phyloP scores from a whole-genome alignment of 345 rosid genomes.

The Conringia planisiliqua region DNA sequence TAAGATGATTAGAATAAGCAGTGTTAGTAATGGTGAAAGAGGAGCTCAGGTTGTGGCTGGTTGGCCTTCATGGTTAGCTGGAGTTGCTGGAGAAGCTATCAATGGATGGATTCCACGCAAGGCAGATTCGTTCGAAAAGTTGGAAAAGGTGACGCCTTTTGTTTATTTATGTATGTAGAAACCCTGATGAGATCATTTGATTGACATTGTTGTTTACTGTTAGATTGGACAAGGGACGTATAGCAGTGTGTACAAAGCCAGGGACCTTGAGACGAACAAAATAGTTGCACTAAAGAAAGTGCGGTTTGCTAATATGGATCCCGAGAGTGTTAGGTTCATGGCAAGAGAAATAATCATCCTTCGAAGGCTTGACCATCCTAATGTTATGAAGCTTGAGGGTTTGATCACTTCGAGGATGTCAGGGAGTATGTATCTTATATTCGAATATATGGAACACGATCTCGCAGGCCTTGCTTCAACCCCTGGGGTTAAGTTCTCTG shows the following conservation, averaged over 20 bases:
- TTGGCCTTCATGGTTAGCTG: slow-evolving; percentile 94
- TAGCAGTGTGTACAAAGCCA: slow-evolving; percentile 70
- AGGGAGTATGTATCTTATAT: slow-evolving; percentile 62
- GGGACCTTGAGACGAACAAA: slow-evolving; percentile 60
- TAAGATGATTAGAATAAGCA: slow-evolving; percentile 41
- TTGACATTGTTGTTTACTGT: slow-evolving; percentile 21
- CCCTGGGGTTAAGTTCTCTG: slow-evolving; percentile 51
- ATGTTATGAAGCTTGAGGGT: slow-evolving; percentile 77
- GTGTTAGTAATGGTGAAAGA: slow-evolving; percentile 56
- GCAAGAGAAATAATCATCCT: slow-evolving; percentile 68
- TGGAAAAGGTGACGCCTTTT: slow-evolving; percentile 67
- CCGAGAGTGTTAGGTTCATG: slow-evolving; percentile 72
- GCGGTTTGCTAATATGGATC: slow-evolving; percentile 69
- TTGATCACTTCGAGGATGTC: slow-evolving; percentile 61
- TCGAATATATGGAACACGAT: slow-evolving; percentile 76
- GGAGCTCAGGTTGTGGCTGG: slow-evolving; percentile 83
- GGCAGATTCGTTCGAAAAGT: slow-evolving; percentile 87
- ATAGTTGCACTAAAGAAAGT: slow-evolving; percentile 75
- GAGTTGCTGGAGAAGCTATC: slow-evolving; percentile 97
- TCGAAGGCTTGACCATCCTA: slow-evolving; percentile 65
- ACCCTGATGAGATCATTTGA: background rate
- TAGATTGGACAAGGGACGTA: slow-evolving; percentile 83
- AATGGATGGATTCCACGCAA: slow-evolving; percentile 91
- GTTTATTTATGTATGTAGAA: background rate
- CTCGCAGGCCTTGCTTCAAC: slow-evolving; percentile 58